Base-by-base conservation (phyloP, 768 basidiomycete genomes). In the Suillus plorans region DNA sequence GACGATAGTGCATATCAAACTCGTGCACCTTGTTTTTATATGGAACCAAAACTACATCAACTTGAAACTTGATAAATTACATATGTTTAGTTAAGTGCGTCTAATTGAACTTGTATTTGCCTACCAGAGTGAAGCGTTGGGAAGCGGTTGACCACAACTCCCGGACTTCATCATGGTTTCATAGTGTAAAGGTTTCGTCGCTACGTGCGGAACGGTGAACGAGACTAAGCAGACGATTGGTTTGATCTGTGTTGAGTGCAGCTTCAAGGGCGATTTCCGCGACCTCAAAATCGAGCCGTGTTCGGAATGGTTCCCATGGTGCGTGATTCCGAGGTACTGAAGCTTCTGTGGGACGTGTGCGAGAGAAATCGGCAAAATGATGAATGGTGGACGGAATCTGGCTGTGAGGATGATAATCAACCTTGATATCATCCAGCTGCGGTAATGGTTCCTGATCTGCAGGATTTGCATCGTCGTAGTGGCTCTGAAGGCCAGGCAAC, bases 231-330 rank as follows among this genome's bases (percentile, higher is more conserved):
- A 76, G 44, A 13, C 12, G 34, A 50, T 73, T 64, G 1, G 69
- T 67, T 63, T 71, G 64, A 2, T 39, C 36, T 25, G 66, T n/a
- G 41, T 65, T 75, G 3, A 76, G 65, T 12, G 64, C 57, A 36
- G 67, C 69, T 22, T 73, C 64, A 0, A 73, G 66, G 2, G 69
- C 66, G 28, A 77, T 53, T 62, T 76, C 67, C 0, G 72, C 69
- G 56, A 80, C 68, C 31, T 75, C 69, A 64, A 78, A 79, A 58
- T 80, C 73, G 4, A 68, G 34, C 2, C 66, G 63, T 2, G 72
- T 69, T 7, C 37, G 53, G 47, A 78, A 79, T 6, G 78, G 77
- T 1, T 55, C 25, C 76, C 77, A 80, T 0, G 74, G 78, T 47
- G 68, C 41, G 8, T 41, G 31, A 36, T 72, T 69, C 8, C 55